Evolutionary conservation across 2,329 filamentous ascomycete genomes (phyloP).

Genomic region (Microascus cirrosus): DNA sequence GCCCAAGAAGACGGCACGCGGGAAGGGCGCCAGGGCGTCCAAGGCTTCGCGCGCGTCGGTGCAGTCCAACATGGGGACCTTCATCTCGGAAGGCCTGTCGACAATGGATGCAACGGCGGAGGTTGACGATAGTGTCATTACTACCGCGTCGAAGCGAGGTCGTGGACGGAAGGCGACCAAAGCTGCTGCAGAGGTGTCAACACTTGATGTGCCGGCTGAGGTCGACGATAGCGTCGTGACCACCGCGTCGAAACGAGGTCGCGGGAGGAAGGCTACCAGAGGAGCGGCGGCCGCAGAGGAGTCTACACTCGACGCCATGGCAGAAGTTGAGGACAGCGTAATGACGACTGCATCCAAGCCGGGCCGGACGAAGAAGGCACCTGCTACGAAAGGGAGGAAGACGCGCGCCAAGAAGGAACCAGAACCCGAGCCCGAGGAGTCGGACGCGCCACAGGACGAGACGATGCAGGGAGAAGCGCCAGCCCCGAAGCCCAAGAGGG

Average conservation of each 20-base stretch:
- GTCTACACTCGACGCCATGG: slow-evolving; percentile 25
- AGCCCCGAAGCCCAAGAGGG: slow-evolving; percentile 27
- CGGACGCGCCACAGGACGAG: slow-evolving; percentile 12
- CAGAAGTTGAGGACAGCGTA: slow-evolving; percentile 41
- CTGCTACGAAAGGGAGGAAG: slow-evolving; percentile 28
- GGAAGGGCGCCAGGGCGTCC: slow-evolving; percentile 47
- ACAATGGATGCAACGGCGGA: slow-evolving; percentile 30
- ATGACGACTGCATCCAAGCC: slow-evolving; percentile 46
- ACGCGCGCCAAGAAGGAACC: slow-evolving; percentile 1
- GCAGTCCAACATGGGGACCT: slow-evolving; percentile 41
- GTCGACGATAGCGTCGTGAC: slow-evolving; percentile 34
- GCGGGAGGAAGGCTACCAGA: slow-evolving; percentile 35
- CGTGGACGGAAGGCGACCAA: slow-evolving; percentile 35
- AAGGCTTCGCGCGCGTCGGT: slow-evolving; percentile 57
- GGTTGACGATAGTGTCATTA: slow-evolving; percentile 49
- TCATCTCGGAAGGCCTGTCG: slow-evolving; percentile 31
- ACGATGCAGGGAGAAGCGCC: slow-evolving; percentile 6
- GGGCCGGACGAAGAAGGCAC: slow-evolving; percentile 40
- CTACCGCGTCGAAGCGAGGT: slow-evolving; percentile 41
- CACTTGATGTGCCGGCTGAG: slow-evolving; percentile 34
- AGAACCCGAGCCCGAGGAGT: slow-evolving; percentile 40
- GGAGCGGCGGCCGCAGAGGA: neutral
- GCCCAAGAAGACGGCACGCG: slow-evolving; percentile 43
- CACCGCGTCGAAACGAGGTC: slow-evolving; percentile 38
- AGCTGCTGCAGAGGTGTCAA: neutral